A percentile compares a stretch with the other conserved stretches of the same genome.
These are phyloP conservation scores for Chlorophyllum brunneum DNA, from an alignment of 768 basidiomycete genomes.

Conservation along the genomic window DNA sequence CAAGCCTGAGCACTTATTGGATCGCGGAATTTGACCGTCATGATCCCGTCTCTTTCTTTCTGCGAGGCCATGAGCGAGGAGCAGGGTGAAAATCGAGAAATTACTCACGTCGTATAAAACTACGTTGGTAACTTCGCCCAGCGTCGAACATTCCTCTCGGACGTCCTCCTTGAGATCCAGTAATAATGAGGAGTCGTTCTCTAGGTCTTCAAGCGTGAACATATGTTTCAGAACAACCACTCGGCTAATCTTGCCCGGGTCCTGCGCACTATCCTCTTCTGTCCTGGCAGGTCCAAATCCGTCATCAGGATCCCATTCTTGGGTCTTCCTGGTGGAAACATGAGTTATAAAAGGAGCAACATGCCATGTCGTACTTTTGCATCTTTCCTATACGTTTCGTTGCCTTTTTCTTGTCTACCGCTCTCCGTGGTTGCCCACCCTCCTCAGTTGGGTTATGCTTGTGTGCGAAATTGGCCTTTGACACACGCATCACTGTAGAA, in stretches of 20 bases:
- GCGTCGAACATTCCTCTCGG: constrained; percentile 82
- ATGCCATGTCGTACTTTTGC: constrained; percentile 59
- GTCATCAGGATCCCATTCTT: constrained; percentile 94
- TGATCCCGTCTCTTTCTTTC: constrained; percentile 91
- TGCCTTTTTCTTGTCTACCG: constrained; percentile 74
- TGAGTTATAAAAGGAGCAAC: not conserved
- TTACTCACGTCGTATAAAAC: constrained; percentile 87
- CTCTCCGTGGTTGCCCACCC: constrained; percentile 50
- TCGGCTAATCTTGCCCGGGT: constrained; percentile 54
- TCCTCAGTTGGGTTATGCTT: constrained; percentile 46
- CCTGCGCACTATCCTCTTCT: constrained; percentile 44
- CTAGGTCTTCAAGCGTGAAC: constrained; percentile 85
- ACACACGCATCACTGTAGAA: constrained; percentile 66
- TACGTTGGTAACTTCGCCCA: constrained; percentile 96
- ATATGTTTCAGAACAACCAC: constrained; percentile 94
- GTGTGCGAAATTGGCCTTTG: constrained; percentile 75
- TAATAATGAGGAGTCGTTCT: constrained; percentile 78
- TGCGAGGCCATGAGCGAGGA: constrained; percentile 25
- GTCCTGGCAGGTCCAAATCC: constrained; percentile 76
- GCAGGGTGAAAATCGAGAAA: not conserved
- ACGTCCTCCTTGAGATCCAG: constrained; percentile 97
- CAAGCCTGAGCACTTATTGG: constrained; percentile 92
- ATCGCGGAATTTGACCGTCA: constrained; percentile 96
- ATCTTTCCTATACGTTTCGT: constrained; percentile 78
- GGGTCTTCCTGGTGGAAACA: constrained; percentile 62